phyloP scores from a whole-genome alignment of 768 basidiomycete species.

The Calocybe cyanea region DNA sequence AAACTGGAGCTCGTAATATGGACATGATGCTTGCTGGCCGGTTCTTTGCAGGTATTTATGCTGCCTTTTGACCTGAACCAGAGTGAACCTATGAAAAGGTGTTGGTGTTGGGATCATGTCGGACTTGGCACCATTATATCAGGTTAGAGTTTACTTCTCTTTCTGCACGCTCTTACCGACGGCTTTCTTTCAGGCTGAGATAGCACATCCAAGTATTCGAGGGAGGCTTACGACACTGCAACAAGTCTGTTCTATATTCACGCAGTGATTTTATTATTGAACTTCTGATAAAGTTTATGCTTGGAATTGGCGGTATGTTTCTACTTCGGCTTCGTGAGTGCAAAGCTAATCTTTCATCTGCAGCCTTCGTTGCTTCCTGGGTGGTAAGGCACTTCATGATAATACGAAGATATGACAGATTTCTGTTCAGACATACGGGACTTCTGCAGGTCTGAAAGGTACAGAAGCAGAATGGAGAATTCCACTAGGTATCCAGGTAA shows the following conservation, averaged over 20 bases:
- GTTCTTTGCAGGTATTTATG: slow-evolving; percentile 41
- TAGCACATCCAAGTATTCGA: slow-evolving; percentile 54
- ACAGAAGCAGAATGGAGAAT: slow-evolving; percentile 46
- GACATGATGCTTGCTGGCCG: slow-evolving; percentile 47
- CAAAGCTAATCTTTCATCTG: slow-evolving; percentile 6
- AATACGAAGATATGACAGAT: too few species aligned
- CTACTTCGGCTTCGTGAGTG: background rate
- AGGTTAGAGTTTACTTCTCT: slow-evolving; percentile 25
- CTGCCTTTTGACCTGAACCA: background rate
- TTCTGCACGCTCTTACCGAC: background rate
- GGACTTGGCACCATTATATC: slow-evolving; percentile 49
- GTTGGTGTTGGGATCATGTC: slow-evolving; percentile 46
- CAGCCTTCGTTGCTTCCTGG: slow-evolving; percentile 48
- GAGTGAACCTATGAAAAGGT: slow-evolving; percentile 15
- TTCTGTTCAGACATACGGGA: slow-evolving; percentile 32
- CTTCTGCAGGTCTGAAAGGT: slow-evolving; percentile 33
- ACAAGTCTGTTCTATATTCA: slow-evolving; percentile 24
- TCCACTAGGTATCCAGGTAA: slow-evolving; percentile 40
- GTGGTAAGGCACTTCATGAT: slow-evolving; percentile 23
- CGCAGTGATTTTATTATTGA: background rate
- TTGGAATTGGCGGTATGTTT: slow-evolving; percentile 39
- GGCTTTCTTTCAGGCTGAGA: slow-evolving; percentile 34
- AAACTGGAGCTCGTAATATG: slow-evolving; percentile 43
- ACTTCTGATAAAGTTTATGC: slow-evolving; percentile 33
- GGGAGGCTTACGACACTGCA: slow-evolving; percentile 51